Base-by-base conservation (phyloP, 148 eudicot species). In the Silene latifolia region DNA sequence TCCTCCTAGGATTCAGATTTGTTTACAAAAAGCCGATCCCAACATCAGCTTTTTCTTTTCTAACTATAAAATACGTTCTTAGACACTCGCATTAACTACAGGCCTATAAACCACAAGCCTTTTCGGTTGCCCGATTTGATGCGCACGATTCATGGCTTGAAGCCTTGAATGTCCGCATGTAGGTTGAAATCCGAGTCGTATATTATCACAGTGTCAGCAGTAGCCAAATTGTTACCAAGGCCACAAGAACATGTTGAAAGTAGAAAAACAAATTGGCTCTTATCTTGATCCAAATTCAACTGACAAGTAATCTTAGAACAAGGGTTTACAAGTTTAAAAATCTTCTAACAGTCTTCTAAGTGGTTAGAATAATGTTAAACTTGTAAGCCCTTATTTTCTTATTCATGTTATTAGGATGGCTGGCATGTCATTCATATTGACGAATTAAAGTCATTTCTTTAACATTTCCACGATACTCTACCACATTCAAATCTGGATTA, bases 141-240 rank as follows among this genome's bases (percentile, higher is more conserved):
- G 99, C 6, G 99, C 99, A 75, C 98, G 93, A 72, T 96, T 96
- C 98, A 96, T 96, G 65, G 99, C 99, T 82, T 96, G 97, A 70
- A 96, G 65, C 98, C 99, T 82, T 96, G 98, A 70, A 96, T 92
- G 79, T 96, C 99, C 18, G 98, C 99, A 84, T 96, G 99, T 18
- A 98, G 99, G 74, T 96, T 96, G 78, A 92, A 96, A 82, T 96
- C 99, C 47, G 98, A 96, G 78, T 92, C 99, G 77, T 92, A 96
- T 39, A 96, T 92, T 75, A 96, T 88, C 47, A 96, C 99, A 21
- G 99, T 96, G 81, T 96, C 99, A 79, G 99, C 97, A 64, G 94
- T 89, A 58, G 99, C 99, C 87, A 96, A 82, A 85, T 96, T 96
- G 79, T 92, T 96, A 35, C 99, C 99, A 69, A 96, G 94, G 73